Evolutionary conservation across 176 grass and related monocot species (phyloP), one percentile per base, ranked within the genome.

Genomic region (Calamus simplicifolius): DNA sequence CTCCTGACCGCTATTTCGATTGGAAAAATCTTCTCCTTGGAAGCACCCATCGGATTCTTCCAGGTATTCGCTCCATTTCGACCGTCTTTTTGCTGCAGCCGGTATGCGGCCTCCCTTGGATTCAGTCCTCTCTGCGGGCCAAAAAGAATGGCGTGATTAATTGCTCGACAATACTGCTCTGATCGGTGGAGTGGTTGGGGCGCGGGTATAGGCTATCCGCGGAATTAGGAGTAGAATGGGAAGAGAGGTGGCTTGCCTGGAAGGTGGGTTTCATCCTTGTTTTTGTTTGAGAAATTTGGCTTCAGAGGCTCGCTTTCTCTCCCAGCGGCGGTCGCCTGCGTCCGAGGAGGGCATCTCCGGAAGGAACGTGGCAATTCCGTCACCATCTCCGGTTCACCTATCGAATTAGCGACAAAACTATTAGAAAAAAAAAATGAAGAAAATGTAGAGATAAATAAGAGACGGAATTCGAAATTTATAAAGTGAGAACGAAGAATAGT

Each of bases 31-130:
- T 50, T 51, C 48, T 6, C 18, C 21, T 21, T 43, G 35, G 35
- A 10, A 43, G 35, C 35, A 43, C 8, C 12, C 19, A 29, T 49
- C 4, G 49, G 5, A 27, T 50, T 64, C 54, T 48, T 79, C 88
- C 80, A 87, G 72, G 58, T 92, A 81, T 27, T 81, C 63, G 25
- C 70, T 87, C 80, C 74, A 85, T 61, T 74, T 84, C 19, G 80
- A 76, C 62, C 38, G 70, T 85, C 76, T 73, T 26, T 60, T 85
- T 70, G 74, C 51, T 26, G 4, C 54, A 18, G 69, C 18, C n/a
- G 49, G 21, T 27, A 0, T 63, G 5, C 10, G 2, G 35, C 35
- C 35, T 43, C 35, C 35, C 51, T 48, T 61, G 61, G 52, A 25
- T 68, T 28, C 31, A 26, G 64, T 79, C 58, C 25, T 59, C 71